Evolutionary conservation across 352 stramenopile genomes (phyloP).

Genomic region (Globisporangium cylindrosporum): DNA sequence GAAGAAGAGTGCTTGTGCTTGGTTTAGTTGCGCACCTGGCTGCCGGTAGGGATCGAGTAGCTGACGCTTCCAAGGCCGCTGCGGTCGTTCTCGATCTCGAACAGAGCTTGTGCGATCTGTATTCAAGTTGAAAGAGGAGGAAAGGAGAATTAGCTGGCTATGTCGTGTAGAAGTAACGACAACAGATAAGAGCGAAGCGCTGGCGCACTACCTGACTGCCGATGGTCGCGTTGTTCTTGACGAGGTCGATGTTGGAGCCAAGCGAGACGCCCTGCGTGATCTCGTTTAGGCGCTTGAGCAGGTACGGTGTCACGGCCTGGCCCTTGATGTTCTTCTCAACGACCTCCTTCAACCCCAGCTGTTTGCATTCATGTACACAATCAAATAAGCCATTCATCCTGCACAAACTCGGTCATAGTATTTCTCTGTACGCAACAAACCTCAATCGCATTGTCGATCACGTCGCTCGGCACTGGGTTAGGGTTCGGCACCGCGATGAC

Average conservation of each 20-base stretch:
- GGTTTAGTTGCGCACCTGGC: slow-evolving; percentile 43
- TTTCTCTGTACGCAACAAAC: slow-evolving; percentile 18
- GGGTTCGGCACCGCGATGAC: slow-evolving; percentile 89
- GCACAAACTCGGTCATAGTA: too few species aligned
- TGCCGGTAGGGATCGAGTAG: slow-evolving; percentile 40
- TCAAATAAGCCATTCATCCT: too few species aligned
- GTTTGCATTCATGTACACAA: too few species aligned
- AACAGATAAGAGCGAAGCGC: background rate
- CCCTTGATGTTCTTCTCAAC: slow-evolving; percentile 85
- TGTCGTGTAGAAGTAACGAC: too few species aligned
- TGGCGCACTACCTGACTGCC: slow-evolving; percentile 84
- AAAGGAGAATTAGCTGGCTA: too few species aligned
- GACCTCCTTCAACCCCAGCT: slow-evolving; percentile 84
- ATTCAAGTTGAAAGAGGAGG: background rate
- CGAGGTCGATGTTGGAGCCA: slow-evolving; percentile 95
- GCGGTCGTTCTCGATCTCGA: slow-evolving; percentile 52
- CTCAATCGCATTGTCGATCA: slow-evolving; percentile 91
- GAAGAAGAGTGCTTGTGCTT: background rate
- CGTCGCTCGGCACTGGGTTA: slow-evolving; percentile 71
- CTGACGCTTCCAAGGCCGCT: slow-evolving; percentile 11
- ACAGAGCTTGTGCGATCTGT: slow-evolving; percentile 63
- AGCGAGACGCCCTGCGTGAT: slow-evolving; percentile 92
- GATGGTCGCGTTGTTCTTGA: slow-evolving; percentile 95
- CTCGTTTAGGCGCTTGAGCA: slow-evolving; percentile 89
- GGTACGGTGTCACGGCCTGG: slow-evolving; percentile 93